Evolutionary conservation across 306 rosid genomes (phyloP).

Genomic region (Gastrolobium bilobum): DNA sequence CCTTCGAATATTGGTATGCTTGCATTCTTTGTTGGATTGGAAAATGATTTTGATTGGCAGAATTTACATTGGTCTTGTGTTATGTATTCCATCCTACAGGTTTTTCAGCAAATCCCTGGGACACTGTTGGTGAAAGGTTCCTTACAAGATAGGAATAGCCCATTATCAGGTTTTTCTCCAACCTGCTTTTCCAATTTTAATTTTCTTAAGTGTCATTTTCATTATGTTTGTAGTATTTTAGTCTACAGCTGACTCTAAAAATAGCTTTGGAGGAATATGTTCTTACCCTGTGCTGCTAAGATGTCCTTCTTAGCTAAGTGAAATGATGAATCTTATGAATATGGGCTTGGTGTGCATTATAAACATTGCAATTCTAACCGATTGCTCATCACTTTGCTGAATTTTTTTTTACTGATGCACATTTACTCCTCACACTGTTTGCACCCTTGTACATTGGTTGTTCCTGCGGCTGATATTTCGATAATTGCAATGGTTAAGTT

Average conservation of each 20-base stretch:
- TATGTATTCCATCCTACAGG: slow-evolving; percentile 54
- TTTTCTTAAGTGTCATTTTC: slow-evolving; percentile 13
- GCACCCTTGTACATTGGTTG: not conserved
- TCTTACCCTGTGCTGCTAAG: not conserved
- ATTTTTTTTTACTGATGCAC: not conserved
- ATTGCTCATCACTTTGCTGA: not conserved
- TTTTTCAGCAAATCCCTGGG: slow-evolving; percentile 92
- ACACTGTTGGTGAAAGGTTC: slow-evolving; percentile 88
- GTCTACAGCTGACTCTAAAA: not conserved
- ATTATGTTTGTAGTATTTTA: slow-evolving; percentile 23
- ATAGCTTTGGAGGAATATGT: slow-evolving; percentile 17
- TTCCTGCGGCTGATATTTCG: slow-evolving; percentile 7
- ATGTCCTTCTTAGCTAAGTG: slow-evolving; percentile 11
- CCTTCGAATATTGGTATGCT: slow-evolving; percentile 69
- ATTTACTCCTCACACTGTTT: not conserved
- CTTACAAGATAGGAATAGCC: slow-evolving; percentile 64
- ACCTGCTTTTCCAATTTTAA: slow-evolving; percentile 1
- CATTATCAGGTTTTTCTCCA: slow-evolving; percentile 67
- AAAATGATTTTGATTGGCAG: slow-evolving; percentile 39
- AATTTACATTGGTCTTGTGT: slow-evolving; percentile 27
- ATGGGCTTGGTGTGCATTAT: not conserved
- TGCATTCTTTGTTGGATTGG: slow-evolving; percentile 38
- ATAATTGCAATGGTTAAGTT: slow-evolving; percentile 21
- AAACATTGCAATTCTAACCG: not conserved
- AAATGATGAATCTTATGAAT: slow-evolving; percentile 23